A percentile compares a stretch with the other conserved stretches of the same genome.
Conservation (phyloP, 306 rosid species). For the Lagenaria siceraria region DNA sequence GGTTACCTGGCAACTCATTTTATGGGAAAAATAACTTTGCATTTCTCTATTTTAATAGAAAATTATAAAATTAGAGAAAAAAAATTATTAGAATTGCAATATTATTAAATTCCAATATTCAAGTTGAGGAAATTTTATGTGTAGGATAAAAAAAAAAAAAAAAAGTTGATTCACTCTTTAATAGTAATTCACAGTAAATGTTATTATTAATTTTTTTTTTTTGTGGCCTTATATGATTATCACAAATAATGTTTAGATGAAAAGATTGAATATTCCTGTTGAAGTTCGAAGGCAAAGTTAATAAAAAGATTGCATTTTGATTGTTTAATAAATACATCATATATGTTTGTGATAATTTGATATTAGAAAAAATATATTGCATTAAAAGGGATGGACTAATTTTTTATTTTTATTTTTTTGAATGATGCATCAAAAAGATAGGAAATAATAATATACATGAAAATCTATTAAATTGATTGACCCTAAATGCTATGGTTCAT, state of each 20-base stretch:
- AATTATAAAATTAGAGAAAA: neutral
- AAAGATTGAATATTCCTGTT: neutral
- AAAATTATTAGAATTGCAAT: neutral
- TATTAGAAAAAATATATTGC: neutral
- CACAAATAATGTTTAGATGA: neutral
- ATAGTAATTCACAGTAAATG: no score
- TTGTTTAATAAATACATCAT: neutral
- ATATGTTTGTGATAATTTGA: neutral
- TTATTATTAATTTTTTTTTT: no score
- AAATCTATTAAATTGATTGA: neutral
- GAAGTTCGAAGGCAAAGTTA: neutral
- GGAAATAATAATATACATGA: slow-evolving; percentile 2
- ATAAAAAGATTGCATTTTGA: neutral
- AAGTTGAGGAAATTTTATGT: neutral
- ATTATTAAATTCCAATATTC: neutral
- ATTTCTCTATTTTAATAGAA: neutral
- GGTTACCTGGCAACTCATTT: neutral
- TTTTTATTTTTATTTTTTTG: neutral
- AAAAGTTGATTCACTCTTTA: neutral
- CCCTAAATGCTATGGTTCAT: neutral
- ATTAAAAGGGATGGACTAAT: neutral
- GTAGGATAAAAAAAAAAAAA: no score
- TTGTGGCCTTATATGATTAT: neutral
- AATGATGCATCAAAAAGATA: slow-evolving; percentile 4
- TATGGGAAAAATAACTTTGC: neutral